Evolutionary conservation across 345 rosid species (phyloP), one percentile per base, ranked within the genome.

Genomic region (Hirschfeldia incana): DNA sequence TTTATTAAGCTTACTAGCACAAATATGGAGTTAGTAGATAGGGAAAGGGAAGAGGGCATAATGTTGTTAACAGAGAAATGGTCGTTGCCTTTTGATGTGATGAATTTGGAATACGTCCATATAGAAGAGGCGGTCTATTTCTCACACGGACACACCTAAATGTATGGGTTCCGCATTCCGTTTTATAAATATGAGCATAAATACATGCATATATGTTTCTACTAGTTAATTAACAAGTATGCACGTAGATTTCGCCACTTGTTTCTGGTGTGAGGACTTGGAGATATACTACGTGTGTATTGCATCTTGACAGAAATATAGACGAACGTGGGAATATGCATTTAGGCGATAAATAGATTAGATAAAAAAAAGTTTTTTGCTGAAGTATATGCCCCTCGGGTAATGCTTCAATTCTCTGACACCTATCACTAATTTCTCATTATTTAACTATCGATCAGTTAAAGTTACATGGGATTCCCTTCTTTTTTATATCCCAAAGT

Each of bases 81-180:
- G 51, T 61, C n/a, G n/a, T n/a, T n/a, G n/a, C n/a, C n/a, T n/a
- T n/a, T n/a, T n/a, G n/a, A n/a, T n/a, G n/a, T n/a, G n/a, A n/a
- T 59, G 7, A 79, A 49, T 74, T 61, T 37, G 72, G 83, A 80
- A 75, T 17, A 69, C 69, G 83, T 74, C 83, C 72, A n/a, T n/a
- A 69, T 75, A 69, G 75, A 30, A 64, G 61, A 55, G 59, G 74
- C 49, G 64, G 29, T 44, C 55, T 66, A 44, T 29, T 69, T 79
- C 70, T 69, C 71, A 74, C 63, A 67, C 68, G 49, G 64, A 53
- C 72, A 69, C 67, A 80, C 83, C 83, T 63, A n/a, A 74, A 80
- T 80, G 3, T 63, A 78, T 79, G 82, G 82, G 75, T 74, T 75
- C 83, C 72, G 72, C 76, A 69, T 68, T 49, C n/a, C 3, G 59